Evolutionary conservation across 139 green algal genomes (phyloP), one percentile per base, ranked within the genome.

Genomic region (Coelastrella sp.): DNA sequence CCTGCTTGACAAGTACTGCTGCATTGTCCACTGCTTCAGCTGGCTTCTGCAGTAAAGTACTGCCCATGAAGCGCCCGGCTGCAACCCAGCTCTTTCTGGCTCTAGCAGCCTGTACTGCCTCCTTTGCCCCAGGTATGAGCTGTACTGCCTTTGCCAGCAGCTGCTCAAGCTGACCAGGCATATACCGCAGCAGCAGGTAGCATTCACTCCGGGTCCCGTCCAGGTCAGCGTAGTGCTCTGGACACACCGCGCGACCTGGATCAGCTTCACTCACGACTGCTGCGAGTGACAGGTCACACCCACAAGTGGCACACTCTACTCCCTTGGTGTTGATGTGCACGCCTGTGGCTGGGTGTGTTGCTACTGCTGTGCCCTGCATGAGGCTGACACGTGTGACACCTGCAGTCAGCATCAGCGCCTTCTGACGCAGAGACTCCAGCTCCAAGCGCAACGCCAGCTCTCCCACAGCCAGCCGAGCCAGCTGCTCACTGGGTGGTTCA

Each of bases 291-390:
- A 90, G 20, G 87, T 90, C 87, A 10, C 87, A 66, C 5, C 87
- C 87, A n/a, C 87, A 90, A 4, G 35, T 24, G 17, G 87, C 87
- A 19, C 87, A 90, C 49, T 90, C 87, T 4, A 90, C 76, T 11
- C 87, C 78, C 76, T 85, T 68, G 12, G 87, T 90, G 87, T 90
- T 90, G 5, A 68, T 49, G 76, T 86, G 87, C 35, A 90, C 61
- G 63, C 87, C 87, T 14, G 20, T 81, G 0, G 20, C 76, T 15
- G 76, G 25, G 25, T 79, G 25, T 19, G 63, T 10, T 61, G 76
- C 87, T 22, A 25, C 87, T 20, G 58, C 60, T 24, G 24, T 60
- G 19, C 87, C 87, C 14, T 70, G 60, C 76, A 85, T 85, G 1
- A 90, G 78, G 5, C 10, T 49, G 6, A 56, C 20, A 4, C 61